Conservation (phyloP, 108 stramenopile genomes). For the Asterionellopsis glacialis region DNA sequence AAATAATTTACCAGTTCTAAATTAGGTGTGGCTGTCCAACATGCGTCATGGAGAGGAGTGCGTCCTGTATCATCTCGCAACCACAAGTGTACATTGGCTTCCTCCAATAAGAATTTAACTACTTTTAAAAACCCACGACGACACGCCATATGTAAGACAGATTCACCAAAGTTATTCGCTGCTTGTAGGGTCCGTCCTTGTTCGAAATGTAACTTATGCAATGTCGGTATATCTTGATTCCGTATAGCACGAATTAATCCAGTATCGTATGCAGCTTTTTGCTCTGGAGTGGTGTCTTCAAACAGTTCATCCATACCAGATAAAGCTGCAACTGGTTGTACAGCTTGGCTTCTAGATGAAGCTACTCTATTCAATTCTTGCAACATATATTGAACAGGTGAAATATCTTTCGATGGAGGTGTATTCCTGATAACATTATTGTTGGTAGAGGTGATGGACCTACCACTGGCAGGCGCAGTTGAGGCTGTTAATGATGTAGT, state of each 20-base stretch:
- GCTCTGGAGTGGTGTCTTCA: conserved; percentile 24
- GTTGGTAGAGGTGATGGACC: no score
- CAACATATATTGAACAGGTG: no score
- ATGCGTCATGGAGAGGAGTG: conserved; percentile 79
- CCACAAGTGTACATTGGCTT: conserved; percentile 51
- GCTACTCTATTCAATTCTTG: no score
- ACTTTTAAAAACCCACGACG: conserved; percentile 57
- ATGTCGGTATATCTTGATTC: conserved; percentile 29
- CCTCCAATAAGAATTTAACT: conserved; percentile 50
- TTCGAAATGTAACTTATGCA: conserved; percentile 26
- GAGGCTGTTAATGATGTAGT: no score
- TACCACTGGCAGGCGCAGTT: no score
- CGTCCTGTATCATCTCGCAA: conserved; percentile 82
- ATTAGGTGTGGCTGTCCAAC: conserved; percentile 71
- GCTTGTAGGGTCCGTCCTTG: conserved; percentile 51
- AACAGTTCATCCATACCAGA: background rate
- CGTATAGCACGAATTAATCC: conserved; percentile 50
- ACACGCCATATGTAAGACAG: conserved; percentile 84
- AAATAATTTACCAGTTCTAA: conserved; percentile 29
- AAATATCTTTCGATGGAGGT: no score
- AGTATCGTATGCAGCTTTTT: conserved; percentile 51
- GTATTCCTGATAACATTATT: no score
- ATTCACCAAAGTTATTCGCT: conserved; percentile 82
- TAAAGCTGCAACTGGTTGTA: background rate
- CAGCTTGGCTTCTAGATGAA: no score